These are phyloP conservation scores for Trametes villosa DNA, from an alignment of 768 basidiomycete species.

Conservation along the genomic window DNA sequence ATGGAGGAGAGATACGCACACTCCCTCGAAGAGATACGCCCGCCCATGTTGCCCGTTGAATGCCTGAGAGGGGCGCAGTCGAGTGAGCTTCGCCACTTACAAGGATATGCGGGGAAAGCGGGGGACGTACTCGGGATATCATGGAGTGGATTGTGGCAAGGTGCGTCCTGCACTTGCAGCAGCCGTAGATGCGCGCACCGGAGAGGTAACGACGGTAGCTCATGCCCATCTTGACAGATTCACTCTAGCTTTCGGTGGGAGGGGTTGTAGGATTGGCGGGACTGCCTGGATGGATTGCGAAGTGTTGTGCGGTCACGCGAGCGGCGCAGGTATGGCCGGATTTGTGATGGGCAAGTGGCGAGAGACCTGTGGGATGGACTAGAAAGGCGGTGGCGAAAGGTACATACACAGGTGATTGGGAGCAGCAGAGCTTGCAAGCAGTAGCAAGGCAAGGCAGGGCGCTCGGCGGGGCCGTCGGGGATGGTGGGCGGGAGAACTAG, in stretches of 20 bases:
- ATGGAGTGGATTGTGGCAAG: constrained; percentile 90
- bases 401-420: constrained; percentile 11
- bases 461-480: not conserved
- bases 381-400: not conserved
- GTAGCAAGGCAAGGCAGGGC: constrained; percentile 10
- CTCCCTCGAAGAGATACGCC: constrained; percentile 91
- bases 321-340: not conserved
- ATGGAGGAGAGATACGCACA: constrained; percentile 59
- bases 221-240: constrained; percentile 71
- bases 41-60: constrained; percentile 97
- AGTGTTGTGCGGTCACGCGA: not conserved
- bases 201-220: constrained; percentile 86
- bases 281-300: not conserved
- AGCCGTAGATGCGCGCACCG: constrained; percentile 87
- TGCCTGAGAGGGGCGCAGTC: constrained; percentile 54
- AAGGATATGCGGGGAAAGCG: not conserved
- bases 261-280: not conserved
- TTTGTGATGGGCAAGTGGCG: not conserved
- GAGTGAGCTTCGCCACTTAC: constrained; percentile 4
- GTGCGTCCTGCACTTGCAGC: constrained; percentile 85
- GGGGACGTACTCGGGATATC: constrained; percentile 76
- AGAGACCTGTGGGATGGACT: constrained; percentile 5
- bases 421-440: constrained; percentile 1
- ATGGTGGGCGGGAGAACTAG: constrained; percentile 7
- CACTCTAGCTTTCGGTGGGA: not conserved